Conservation (phyloP, 371 early-diverging fungal genomes). For the Mucor circinelloides region DNA sequence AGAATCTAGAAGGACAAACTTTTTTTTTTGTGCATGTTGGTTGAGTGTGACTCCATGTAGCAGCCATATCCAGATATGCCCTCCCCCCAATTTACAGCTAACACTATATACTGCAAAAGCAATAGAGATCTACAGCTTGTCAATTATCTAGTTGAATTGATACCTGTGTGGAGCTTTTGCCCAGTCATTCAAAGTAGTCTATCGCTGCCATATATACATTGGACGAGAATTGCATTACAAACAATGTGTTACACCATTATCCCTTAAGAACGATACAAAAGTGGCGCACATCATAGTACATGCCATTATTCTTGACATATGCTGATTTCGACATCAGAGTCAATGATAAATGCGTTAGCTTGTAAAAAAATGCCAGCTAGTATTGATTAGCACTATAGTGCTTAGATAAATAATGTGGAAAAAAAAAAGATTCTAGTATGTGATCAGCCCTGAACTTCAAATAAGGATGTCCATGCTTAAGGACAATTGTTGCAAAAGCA, state of each 20-base stretch:
- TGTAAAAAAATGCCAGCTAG: too few species aligned
- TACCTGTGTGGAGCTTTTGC: not conserved
- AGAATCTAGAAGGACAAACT: not conserved
- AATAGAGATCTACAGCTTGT: not conserved
- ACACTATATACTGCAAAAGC: not conserved
- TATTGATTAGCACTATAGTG: too few species aligned
- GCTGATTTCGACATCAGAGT: too few species aligned
- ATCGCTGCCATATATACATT: not conserved
- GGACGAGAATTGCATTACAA: not conserved
- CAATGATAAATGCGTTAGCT: too few species aligned
- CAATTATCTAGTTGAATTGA: not conserved
- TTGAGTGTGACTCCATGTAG: conserved; percentile 1
- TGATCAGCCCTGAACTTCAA: too few species aligned
- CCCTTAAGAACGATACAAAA: not conserved
- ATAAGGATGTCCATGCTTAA: too few species aligned
- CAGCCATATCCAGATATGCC: too few species aligned
- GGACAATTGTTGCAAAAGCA: too few species aligned
- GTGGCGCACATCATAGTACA: not conserved
- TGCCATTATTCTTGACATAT: too few species aligned
- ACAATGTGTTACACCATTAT: not conserved
- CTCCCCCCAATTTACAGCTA: not conserved
- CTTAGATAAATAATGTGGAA: too few species aligned
- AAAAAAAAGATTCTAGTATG: too few species aligned
- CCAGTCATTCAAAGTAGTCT: not conserved
- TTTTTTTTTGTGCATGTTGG: not conserved